Evolutionary conservation across 2,329 filamentous ascomycete genomes (phyloP).

Genomic region (Microdochium nivale): DNA sequence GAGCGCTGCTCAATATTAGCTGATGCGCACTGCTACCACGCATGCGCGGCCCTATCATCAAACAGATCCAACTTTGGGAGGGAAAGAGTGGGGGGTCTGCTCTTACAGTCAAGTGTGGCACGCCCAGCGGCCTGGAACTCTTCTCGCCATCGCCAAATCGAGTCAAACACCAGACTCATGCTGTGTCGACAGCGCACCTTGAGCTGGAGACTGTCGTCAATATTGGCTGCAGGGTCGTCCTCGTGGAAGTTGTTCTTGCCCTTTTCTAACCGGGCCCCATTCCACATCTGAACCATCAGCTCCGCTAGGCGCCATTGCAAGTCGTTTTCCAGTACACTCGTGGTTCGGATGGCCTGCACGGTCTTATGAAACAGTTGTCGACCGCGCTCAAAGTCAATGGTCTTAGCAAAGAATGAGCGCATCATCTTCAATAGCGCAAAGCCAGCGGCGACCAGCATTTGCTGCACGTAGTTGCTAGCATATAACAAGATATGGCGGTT

Average conservation of each 20-base stretch:
- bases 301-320: conserved; percentile 72
- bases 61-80: conserved; percentile 5
- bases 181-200: conserved; percentile 79
- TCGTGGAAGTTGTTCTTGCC: conserved; percentile 36
- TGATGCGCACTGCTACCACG: conserved; percentile 1
- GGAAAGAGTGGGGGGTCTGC: conserved; percentile 3
- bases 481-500: conserved; percentile 54
- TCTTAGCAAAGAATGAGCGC: conserved; percentile 64
- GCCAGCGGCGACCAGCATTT: conserved; percentile 76
- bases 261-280: conserved; percentile 50
- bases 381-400: conserved; percentile 61
- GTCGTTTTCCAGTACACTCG: conserved; percentile 71
- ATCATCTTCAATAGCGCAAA: conserved; percentile 73
- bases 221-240: conserved; percentile 38
- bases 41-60: not conserved
- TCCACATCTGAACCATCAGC: conserved; percentile 84
- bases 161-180: conserved; percentile 79
- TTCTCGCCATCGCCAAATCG: conserved; percentile 78
- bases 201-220: conserved; percentile 67
- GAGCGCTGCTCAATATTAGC: conserved; percentile 46
- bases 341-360: conserved; percentile 60
- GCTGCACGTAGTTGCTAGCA: conserved; percentile 69
- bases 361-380: conserved; percentile 63
- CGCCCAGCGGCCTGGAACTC: conserved; percentile 66
- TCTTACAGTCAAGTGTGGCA: conserved; percentile 62